phyloP scores from a whole-genome alignment of 768 basidiomycete genomes.

The Clavaria fumosa region DNA sequence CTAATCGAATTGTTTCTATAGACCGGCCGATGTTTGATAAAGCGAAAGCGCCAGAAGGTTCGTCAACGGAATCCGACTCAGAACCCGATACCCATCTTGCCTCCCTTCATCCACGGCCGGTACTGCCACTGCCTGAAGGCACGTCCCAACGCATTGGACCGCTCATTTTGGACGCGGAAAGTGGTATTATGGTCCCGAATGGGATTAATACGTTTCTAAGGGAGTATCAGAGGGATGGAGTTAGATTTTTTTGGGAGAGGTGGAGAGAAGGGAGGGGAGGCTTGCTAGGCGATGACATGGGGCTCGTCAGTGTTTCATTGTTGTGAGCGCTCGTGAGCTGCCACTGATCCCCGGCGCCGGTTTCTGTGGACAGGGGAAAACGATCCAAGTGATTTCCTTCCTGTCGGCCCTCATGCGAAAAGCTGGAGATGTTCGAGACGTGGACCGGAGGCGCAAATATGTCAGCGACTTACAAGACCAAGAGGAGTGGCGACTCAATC shows the following conservation, averaged over 20 bases:
- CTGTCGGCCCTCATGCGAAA: constrained; percentile 89
- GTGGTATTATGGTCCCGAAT: constrained; percentile 39
- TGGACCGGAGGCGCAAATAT: constrained; percentile 46
- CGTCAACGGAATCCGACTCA: constrained; percentile 7
- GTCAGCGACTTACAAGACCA: constrained; percentile 54
- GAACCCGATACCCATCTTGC: constrained; percentile 16
- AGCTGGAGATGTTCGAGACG: constrained; percentile 45
- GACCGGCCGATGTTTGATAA: no score
- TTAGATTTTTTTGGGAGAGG: constrained; percentile 62
- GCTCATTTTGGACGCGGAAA: constrained; percentile 32
- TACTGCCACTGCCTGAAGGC: constrained; percentile 31
- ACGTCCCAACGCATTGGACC: constrained; percentile 31
- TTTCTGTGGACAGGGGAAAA: constrained; percentile 49
- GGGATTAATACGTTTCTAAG: constrained; percentile 79
- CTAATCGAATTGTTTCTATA: no score
- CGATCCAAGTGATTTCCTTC: constrained; percentile 83
- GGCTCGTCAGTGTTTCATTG: constrained; percentile 42
- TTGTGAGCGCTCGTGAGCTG: no score
- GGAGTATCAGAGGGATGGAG: constrained; percentile 81
- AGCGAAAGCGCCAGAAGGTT: background rate
- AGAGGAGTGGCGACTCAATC: constrained; percentile 32
- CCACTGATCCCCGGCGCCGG: constrained; percentile 2
- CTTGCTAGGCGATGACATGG: constrained; percentile 94
- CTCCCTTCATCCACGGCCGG: constrained; percentile 25
- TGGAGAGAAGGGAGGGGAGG: constrained; percentile 60